Evolutionary conservation across 2,329 filamentous ascomycete species (phyloP), one percentile per base, ranked within the genome.

Genomic region (Mariannaea elegans): DNA sequence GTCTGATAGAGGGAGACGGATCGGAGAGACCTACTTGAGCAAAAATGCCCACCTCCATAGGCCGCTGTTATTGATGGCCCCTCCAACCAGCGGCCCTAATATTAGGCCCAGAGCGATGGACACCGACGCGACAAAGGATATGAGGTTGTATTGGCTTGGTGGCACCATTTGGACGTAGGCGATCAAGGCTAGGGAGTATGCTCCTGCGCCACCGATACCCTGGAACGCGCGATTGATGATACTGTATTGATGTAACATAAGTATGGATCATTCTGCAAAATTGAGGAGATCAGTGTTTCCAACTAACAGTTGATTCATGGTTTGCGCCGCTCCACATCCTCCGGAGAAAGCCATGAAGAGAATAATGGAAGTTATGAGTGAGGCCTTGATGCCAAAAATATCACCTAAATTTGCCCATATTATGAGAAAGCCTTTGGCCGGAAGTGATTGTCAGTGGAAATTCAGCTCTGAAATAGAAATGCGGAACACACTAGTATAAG

Each of bases 181-280:
- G 42, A 58, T 34, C 23, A 53, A 52, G 18, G 48, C 47, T 1
- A 46, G 39, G 1, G 55, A 58, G 16, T 58, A 58, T 32, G 53
- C 53, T 5, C 55, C 55, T 10, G 55, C 52, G 41, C 57, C 57
- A 3, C 57, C 57, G 21, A 60, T 36, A 2, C 57, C 55, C 27
- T 58, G 55, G 23, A 58, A 52, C 3, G 55, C 55, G 6, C 55
- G 47, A 14, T 42, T 52, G 1, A 58, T 46, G 42, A 58, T 58
- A 7, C 51, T 54, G 14, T n/a, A n/a, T n/a, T 16, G n/a, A 21
- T n/a, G 16, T 19, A 23, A 9, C 18, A 14, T n/a, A n/a, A 36
- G 3, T 10, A 9, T 36, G 12, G 19, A 31, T 5, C 7, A 3
- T 32, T 44, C 6, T 12, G 7, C 23, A 7, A 14, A 10, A 21